phyloP scores from a whole-genome alignment of 306 rosid genomes.

The Biancaea sappan region DNA sequence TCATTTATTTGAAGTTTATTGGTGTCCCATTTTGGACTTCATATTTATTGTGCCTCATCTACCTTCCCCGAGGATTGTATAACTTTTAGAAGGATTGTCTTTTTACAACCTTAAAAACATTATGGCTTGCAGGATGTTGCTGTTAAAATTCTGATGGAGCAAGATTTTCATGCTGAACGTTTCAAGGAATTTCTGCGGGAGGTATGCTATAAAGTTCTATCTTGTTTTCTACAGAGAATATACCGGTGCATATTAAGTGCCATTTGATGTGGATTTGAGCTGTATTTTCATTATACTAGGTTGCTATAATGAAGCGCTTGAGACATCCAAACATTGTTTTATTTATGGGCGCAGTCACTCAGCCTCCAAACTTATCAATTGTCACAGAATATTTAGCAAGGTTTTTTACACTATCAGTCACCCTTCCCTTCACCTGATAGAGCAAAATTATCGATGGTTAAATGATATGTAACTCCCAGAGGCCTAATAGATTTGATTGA shows the following conservation, averaged over 20 bases:
- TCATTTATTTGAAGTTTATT: background rate
- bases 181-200: slow-evolving; percentile 81
- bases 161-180: slow-evolving; percentile 76
- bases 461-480: background rate
- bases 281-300: slow-evolving; percentile 49
- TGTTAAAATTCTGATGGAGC: slow-evolving; percentile 89
- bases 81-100: background rate
- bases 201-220: slow-evolving; percentile 42
- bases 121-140: slow-evolving; percentile 74
- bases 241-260: background rate
- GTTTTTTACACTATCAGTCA: slow-evolving; percentile 45
- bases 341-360: slow-evolving; percentile 89
- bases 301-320: slow-evolving; percentile 76
- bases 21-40: background rate
- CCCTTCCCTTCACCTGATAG: background rate
- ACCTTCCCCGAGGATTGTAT: background rate
- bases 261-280: slow-evolving; percentile 25
- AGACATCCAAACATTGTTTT: slow-evolving; percentile 90
- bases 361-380: slow-evolving; percentile 80
- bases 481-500: slow-evolving; percentile 22
- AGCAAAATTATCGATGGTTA: background rate
- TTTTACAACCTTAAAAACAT: background rate
- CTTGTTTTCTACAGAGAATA: background rate
- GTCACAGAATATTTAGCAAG: slow-evolving; percentile 90
- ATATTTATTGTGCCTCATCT: background rate